A percentile compares a stretch with the other conserved stretches of the same genome.
phyloP scores from a whole-genome alignment of 2,329 filamentous ascomycete genomes.

The Ceratocystis destructans region DNA sequence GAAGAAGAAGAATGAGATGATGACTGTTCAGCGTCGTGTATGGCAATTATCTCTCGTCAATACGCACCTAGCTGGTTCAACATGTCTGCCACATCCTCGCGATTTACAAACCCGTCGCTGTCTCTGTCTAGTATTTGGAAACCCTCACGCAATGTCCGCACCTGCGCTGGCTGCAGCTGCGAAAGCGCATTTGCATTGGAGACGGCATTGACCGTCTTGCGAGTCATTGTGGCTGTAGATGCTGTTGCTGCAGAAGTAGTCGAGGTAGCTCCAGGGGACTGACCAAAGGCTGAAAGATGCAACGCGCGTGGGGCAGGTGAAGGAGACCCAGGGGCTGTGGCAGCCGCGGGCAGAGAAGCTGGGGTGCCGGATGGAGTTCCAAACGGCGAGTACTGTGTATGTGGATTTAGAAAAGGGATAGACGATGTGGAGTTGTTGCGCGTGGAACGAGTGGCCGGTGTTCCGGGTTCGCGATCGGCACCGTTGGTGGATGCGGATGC shows the following conservation, averaged over 20 bases:
- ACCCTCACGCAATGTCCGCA: slow-evolving; percentile 76
- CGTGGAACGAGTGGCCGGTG: slow-evolving; percentile 8
- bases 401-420: not conserved
- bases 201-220: slow-evolving; percentile 14
- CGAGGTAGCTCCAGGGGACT: slow-evolving; percentile 10
- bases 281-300: slow-evolving; percentile 8
- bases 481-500: not conserved
- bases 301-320: not conserved
- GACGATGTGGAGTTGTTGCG: slow-evolving; percentile 7
- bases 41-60: not conserved
- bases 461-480: not conserved
- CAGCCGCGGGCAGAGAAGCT: not conserved
- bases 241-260: slow-evolving; percentile 11
- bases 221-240: slow-evolving; percentile 16
- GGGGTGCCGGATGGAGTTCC: slow-evolving; percentile 9
- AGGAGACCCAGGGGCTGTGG: slow-evolving; percentile 8
- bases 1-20: too few relatives aligned
- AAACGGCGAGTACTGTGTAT: slow-evolving; percentile 11
- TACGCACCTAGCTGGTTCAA: slow-evolving; percentile 61
- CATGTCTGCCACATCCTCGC: slow-evolving; percentile 77
- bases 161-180: slow-evolving; percentile 65
- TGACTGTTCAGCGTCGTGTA: too few relatives aligned
- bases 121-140: slow-evolving; percentile 89
- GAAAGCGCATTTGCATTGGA: slow-evolving; percentile 44
- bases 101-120: slow-evolving; percentile 68